Evolutionary conservation across 371 early-diverging fungal species (phyloP), one percentile per base, ranked within the genome.

Genomic region (Massospora cicadina): DNA sequence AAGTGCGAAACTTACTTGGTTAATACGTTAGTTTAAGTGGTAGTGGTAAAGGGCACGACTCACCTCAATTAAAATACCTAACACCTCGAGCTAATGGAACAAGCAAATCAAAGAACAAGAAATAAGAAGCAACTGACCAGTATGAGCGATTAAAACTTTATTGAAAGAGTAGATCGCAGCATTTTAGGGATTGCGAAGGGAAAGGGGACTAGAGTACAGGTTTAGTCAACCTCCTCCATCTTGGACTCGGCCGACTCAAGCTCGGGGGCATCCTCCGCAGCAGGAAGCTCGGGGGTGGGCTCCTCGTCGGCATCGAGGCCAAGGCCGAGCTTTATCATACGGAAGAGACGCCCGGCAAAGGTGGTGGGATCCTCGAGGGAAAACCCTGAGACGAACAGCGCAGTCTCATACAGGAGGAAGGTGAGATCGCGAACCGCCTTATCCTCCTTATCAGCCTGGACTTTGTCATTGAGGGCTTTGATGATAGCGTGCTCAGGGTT

Each of bases 241-340:
- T 86, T 86, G 79, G 88, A 85, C 68, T 87, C 86, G 53, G n/a
- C 62, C 2, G 13, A 27, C 31, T 60, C 60, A 7, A 60, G 31
- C 71, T 82, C 90, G 70, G 79, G 81, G 64, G 75, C 81, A 69
- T 87, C 89, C 75, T 87, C 88, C 56, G 84, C 77, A 12, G 83
- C 81, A 54, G 90, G 89, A 65, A 85, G 77, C 69, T 88, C 90
- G 54, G 83, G 84, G 65, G 73, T 72, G 21, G 71, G 54, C 29
- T 76, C 62, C 31, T 70, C 75, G 1, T 75, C 77, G 68, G 92
- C 95, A 73, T 93, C 92, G 68, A 96, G 87, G 75, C 83, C 80
- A 43, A 98, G 88, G 76, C 97, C 96, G 54, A 96, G 88, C 80
- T 93, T 90, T 76, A 97, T 86, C 95, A 96, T 96, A 76, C 94